Conservation (phyloP, 805 yeast species). For the Monosporozyma aquatica region DNA sequence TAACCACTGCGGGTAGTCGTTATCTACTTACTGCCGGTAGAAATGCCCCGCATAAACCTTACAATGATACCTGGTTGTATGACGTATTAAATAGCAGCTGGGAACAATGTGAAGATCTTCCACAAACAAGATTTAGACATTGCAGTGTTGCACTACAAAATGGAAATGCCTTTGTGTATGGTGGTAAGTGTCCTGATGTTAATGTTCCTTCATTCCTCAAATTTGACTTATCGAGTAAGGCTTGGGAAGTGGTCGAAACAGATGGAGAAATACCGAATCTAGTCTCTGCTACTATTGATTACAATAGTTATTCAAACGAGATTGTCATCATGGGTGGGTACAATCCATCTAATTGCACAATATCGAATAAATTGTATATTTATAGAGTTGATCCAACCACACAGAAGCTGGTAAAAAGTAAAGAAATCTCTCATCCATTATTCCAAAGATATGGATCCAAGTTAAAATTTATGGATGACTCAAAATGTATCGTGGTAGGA, state of each 20-base stretch:
- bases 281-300: slow-evolving; percentile 18
- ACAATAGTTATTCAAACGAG: slow-evolving; percentile 4
- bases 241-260: slow-evolving; percentile 11
- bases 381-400: slow-evolving; percentile 21
- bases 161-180: slow-evolving; percentile 37
- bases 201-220: slow-evolving; percentile 11
- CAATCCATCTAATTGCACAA: slow-evolving; percentile 16
- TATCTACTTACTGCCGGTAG: slow-evolving; percentile 57
- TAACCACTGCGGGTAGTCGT: slow-evolving; percentile 16
- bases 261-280: background rate
- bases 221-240: slow-evolving; percentile 9
- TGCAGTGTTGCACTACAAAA: slow-evolving; percentile 28
- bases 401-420: slow-evolving; percentile 14
- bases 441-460: slow-evolving; percentile 45
- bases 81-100: slow-evolving; percentile 27
- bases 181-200: slow-evolving; percentile 34
- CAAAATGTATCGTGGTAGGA: slow-evolving; percentile 42
- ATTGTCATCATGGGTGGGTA: slow-evolving; percentile 22
- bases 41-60: slow-evolving; percentile 42
- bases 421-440: slow-evolving; percentile 21
- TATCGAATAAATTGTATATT: slow-evolving; percentile 25
- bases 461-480: slow-evolving; percentile 23
- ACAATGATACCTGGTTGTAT: slow-evolving; percentile 39
- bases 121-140: slow-evolving; percentile 46
- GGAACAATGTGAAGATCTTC: slow-evolving; percentile 34